Conservation (phyloP, 2,329 filamentous ascomycete species). For the Curvularia lunata region DNA sequence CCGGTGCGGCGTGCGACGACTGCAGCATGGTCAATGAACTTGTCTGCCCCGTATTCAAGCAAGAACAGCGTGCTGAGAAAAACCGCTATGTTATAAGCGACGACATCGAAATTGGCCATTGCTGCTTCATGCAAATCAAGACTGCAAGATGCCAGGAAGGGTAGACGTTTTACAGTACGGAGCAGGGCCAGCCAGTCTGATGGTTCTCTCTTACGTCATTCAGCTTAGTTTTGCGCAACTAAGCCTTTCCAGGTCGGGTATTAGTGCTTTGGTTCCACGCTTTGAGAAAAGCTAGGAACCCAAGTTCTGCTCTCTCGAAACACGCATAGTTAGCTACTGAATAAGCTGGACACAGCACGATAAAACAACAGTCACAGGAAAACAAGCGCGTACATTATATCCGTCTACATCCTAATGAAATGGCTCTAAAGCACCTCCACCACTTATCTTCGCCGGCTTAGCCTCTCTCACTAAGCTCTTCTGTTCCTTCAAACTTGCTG, state of each 20-base stretch:
- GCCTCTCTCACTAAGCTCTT: not conserved
- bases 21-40: slow-evolving; percentile 60
- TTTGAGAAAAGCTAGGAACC: not conserved
- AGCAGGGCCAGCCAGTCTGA: not conserved
- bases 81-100: not conserved
- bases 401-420: not conserved
- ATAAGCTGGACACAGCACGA: too few species aligned
- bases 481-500: not conserved
- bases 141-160: not conserved
- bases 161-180: not conserved
- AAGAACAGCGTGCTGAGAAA: slow-evolving; percentile 51
- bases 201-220: not conserved
- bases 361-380: not conserved
- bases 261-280: not conserved
- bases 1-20: slow-evolving; percentile 54
- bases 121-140: not conserved
- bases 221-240: not conserved
- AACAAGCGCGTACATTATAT: not conserved
- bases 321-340: not conserved
- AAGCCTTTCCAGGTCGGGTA: too few species aligned
- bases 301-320: not conserved
- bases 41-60: slow-evolving; percentile 60
- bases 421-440: not conserved
- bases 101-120: slow-evolving; percentile 33
- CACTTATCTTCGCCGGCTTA: not conserved